Base-by-base conservation (phyloP, 2,329 filamentous ascomycete species). In the Macroventuria anomochaeta region DNA sequence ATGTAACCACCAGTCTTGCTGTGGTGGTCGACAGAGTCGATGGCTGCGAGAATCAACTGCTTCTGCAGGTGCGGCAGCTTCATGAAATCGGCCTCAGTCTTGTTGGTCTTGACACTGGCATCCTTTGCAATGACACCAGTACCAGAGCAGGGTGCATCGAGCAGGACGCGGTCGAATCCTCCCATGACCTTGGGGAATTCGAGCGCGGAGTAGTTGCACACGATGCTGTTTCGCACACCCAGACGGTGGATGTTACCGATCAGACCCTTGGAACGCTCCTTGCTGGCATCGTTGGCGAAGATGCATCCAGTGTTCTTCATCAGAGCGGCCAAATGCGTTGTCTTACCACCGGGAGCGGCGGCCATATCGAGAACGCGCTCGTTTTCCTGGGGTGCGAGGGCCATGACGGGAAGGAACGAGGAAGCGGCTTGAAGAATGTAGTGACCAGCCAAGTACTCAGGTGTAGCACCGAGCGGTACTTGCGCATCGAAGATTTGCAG, bases 51-150 rank as follows among this genome's bases (percentile, higher is more conserved):
- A 11, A 99, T 80, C 50, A 99, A 83, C 77, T 97, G 93, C 76
- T 97, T 97, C 77, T 99, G 95, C 55, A 91, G 85, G 76, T 99
- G 95, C 0, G 95, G 93, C 46, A 99, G 85, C 69, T 89, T 86
- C 75, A 97, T 85, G 80, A 99, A 99, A 76, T 99, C 95, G 62
- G 88, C 88, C 73, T 96, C 91, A 10, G 90, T 96, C 82, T 97
- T 97, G 81, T 97, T 97, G 20, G 93, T 97, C 83, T 99, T 99
- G 65, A 99, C 92, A 61, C 89, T 91, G 26, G 93, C 86, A 76
- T 99, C 95, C 80, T 99, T 99, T 59, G 92, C 89, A 63, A 99
- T 99, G 70, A 99, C 95, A 68, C 95, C 95, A 0, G 95, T 99
- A 64, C 95, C 93, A 3, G 93, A 96, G 79, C 95, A 97, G 4